Conservation (phyloP, 768 basidiomycete genomes). For the button mushroom (Agaricus bisporus) region DNA sequence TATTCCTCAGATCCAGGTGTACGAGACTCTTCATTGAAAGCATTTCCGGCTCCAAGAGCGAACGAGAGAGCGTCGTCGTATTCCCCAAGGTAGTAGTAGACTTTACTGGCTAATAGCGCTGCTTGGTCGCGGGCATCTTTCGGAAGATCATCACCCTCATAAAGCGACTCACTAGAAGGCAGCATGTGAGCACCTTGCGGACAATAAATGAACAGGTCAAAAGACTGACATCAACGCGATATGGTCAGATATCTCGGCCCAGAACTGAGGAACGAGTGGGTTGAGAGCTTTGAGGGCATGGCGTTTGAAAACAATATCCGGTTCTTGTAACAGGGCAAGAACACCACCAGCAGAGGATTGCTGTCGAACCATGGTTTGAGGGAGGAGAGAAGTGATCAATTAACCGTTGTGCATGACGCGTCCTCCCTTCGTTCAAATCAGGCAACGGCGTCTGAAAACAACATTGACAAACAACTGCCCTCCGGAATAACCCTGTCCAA, state of each 20-base stretch:
- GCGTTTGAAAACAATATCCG: slow-evolving; percentile 80
- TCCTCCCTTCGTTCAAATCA: slow-evolving; percentile 22
- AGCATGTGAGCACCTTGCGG: slow-evolving; percentile 10
- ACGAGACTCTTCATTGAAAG: slow-evolving; percentile 74
- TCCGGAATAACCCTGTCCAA: slow-evolving; percentile 29
- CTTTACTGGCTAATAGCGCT: slow-evolving; percentile 92
- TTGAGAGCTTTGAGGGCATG: slow-evolving; percentile 86
- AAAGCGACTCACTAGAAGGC: slow-evolving; percentile 71
- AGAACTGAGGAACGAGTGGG: slow-evolving; percentile 86
- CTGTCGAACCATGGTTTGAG: slow-evolving; percentile 55
- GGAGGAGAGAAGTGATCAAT: slow-evolving; percentile 17
- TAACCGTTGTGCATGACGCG: slow-evolving; percentile 34
- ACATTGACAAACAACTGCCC: slow-evolving; percentile 3
- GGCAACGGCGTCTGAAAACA: slow-evolving; percentile 10
- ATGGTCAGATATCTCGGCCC: slow-evolving; percentile 98
- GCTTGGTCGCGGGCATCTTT: slow-evolving; percentile 74
- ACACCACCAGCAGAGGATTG: slow-evolving; percentile 87
- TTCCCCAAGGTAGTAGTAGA: slow-evolving; percentile 95
- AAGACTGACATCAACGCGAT: slow-evolving; percentile 76
- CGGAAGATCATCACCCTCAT: slow-evolving; percentile 76
- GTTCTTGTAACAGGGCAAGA: slow-evolving; percentile 87
- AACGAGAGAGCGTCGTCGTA: slow-evolving; percentile 95
- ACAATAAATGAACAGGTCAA: slow-evolving; percentile 9
- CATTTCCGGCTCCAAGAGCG: slow-evolving; percentile 83
- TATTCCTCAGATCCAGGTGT: slow-evolving; percentile 72